Percentiles rank a stretch among this genome's conserved stretches.
These are phyloP conservation scores for Chalciporus sp. DNA, from an alignment of 1,284 basidiomycete genomes.

Conservation along the genomic window DNA sequence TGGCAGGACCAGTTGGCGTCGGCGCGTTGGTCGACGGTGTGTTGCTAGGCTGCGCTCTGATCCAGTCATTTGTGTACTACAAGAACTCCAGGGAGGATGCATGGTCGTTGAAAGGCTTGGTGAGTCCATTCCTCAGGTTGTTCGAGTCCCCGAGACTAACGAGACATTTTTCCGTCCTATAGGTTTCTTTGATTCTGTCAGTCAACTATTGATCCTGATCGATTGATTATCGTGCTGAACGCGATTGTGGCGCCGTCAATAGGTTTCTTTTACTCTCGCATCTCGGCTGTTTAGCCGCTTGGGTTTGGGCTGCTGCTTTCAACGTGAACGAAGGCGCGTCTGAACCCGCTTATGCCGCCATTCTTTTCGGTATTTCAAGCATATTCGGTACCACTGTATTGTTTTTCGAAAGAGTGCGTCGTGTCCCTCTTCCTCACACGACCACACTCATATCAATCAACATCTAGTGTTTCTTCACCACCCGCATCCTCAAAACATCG, in stretches of 20 bases:
- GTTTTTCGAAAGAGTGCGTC: constrained; percentile 23
- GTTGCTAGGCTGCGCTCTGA: constrained; percentile 25
- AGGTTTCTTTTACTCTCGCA: constrained; percentile 23
- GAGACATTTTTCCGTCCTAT: neutral
- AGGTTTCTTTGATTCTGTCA: constrained; percentile 26
- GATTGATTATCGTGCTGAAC: constrained; percentile 6
- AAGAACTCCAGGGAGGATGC: constrained; percentile 15
- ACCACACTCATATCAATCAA: neutral
- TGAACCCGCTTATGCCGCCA: constrained; percentile 12
- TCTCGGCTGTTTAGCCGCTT: constrained; percentile 16
- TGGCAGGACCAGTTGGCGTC: constrained; percentile 28
- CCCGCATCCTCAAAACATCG: constrained; percentile 18
- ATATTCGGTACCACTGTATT: constrained; percentile 14
- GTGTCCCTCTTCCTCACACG: neutral
- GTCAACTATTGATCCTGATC: neutral
- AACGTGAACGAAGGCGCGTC: neutral
- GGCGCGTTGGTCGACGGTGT: constrained; percentile 27
- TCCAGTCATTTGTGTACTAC: constrained; percentile 31
- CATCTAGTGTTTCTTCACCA: constrained; percentile 25
- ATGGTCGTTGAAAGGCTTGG: constrained; percentile 19
- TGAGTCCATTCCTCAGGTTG: constrained; percentile 7
- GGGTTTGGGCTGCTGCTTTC: constrained; percentile 22
- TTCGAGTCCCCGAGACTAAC: constrained; percentile 4
- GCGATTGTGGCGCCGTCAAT: neutral
- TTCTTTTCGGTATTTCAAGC: constrained; percentile 25